Evolutionary conservation across 352 stramenopile species (phyloP), one percentile per base, ranked within the genome.

Genomic region (Thalassiosira exigua): DNA sequence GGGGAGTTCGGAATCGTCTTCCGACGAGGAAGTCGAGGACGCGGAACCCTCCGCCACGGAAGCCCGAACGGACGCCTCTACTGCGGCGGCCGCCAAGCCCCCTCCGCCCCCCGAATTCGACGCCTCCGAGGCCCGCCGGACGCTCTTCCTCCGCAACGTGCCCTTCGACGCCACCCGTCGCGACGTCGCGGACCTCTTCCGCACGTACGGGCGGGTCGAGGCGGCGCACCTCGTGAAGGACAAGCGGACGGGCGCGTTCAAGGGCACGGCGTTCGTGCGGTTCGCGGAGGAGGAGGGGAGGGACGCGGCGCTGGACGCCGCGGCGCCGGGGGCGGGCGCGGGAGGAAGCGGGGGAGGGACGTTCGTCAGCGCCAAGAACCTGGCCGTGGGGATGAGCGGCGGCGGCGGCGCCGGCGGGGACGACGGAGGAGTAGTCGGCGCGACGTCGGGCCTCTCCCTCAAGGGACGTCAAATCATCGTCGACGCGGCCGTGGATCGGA

Each of bases 111-210:
- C 52, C 1, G 76, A 91, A 56, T 83, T 81, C 4, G 70, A 89
- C 39, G 61, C 81, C 26, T 58, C 3, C 33, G 70, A 79, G 44
- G 42, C 70, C 26, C 74, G 73, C 41, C 79, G 85, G 21, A 95
- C 90, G 21, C 56, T 96, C 0, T 96, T 96, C 69, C 30, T 96
- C 17, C 85, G 93, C 19, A 96, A 96, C 73, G 62, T 96, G 46
- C 88, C 92, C 19, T 97, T 96, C 81, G 92, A 95, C 84, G 75
- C 87, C 27, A 94, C 90, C 39, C 71, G 92, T 39, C 80, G 93
- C 42, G 87, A 94, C 54, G 14, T 97, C 2, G 90, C 91, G 67
- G 70, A 94, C 52, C 74, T 89, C 11, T 95, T 96, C 82, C 54
- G 65, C 22, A 72, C 85, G 44, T 95, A 88, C 83, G 94, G 92